Base-by-base conservation (phyloP, 2,329 filamentous ascomycete genomes). In the Aspergillus japonicus region DNA sequence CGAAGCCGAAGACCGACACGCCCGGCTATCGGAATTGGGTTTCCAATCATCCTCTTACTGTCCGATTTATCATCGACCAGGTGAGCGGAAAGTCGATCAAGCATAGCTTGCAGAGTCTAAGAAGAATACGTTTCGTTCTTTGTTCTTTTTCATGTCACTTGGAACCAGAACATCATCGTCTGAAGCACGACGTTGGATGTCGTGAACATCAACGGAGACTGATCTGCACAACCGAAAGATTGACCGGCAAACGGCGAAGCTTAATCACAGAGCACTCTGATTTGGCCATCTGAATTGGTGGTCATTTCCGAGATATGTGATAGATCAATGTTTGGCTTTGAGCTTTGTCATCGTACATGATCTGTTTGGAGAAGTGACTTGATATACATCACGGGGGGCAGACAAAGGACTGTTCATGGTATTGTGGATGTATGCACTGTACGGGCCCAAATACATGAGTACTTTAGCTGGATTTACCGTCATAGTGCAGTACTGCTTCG, bases 221-320 rank as follows among this genome's bases (percentile, higher is more conserved):
- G 59, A 61, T 61, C 59, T 58, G 51, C 59, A 50, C 51, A 48
- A 58, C 51, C 56, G 26, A 55, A 50, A 58, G 53, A 48, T 48
- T 55, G 47, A 50, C 42, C n/a, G 24, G 56, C 50, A 58, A 52
- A 47, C 52, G 48, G 59, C 48, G 57, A 61, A 58, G 50, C 56
- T 58, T 52, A 56, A 39, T 50, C 47, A 48, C 57, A 44, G 47
- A 23, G 53, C 44, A 42, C 31, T 54, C 29, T 33, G 42, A 47
- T 31, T 31, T 31, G 26, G 47, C 26, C 26, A 23, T 31, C 44
- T 55, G 10, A 44, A 19, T 2, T 44, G 6, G 39, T 16, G 39
- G 39, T 16, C 39, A 44, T 19, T 44, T 44, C 39, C 39, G 39
- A 44, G 39, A 44, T 44, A 44, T 44, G 35, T 44, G 35, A 26